Evolutionary conservation across 331 rosid species (phyloP), one percentile per base, ranked within the genome.

Genomic region (Pyrus hybrid): DNA sequence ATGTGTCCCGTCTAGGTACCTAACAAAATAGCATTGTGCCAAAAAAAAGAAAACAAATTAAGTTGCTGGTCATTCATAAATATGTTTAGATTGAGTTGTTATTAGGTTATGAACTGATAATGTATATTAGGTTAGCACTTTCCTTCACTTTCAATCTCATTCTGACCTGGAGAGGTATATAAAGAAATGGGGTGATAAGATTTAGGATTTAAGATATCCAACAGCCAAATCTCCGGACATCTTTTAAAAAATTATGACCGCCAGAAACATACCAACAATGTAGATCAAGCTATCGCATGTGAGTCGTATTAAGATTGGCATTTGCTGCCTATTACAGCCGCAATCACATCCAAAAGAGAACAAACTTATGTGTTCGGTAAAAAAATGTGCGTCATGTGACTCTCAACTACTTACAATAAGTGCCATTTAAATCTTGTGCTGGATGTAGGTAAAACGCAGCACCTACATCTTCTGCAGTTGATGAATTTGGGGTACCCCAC

Each of bases 361-460:
- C 26, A 41, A 28, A 47, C 2, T 12, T 77, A 25, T 67, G 37
- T 29, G 21, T 80, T 51, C 73, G 68, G 64, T 85, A 76, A 60
- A 84, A 73, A 85, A 80, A 72, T 85, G 87, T 80, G 86, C 82
- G 79, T 71, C 87, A 72, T 76, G 86, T 86, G 89, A 91, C 57
- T 70, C 84, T 79, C 77, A 86, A 81, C 92, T 78, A 86, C 97
- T 85, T 41, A 73, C 79, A 87, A 79, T 86, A 89, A 83, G 65
- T 87, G 79, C 72, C 88, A 89, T 84, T 87, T 84, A 87, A 87
- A 80, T 51, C 85, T 82, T 37, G 69, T 80, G 86, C 80, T 80
- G 78, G 77, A 64, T 80, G 74, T 85, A 74, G 83, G 86, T 84
- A 82, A 82, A 78, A 75, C 7, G 77, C 73, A 79, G 75, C 60